Evolutionary conservation across 495 filamentous ascomycete genomes (phyloP).

Genomic region (Xylaria sp.): DNA sequence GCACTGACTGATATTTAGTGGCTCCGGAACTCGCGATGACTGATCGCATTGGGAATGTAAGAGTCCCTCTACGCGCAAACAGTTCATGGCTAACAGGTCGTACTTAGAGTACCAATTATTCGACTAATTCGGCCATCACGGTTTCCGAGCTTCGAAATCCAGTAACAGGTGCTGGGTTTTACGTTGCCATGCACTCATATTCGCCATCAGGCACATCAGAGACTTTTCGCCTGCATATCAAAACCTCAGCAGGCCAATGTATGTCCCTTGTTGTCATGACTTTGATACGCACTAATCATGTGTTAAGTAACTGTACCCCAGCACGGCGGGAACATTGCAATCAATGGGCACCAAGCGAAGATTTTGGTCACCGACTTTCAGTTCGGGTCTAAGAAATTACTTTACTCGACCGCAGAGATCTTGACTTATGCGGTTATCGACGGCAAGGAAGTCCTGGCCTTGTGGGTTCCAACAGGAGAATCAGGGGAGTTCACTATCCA

Average conservation of each 20-base stretch:
- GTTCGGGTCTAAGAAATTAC: conserved; percentile 56
- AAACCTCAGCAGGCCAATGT: conserved; percentile 60
- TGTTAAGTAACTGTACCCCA: conserved; percentile 33
- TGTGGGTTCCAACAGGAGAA: conserved; percentile 63
- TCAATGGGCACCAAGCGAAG: conserved; percentile 67
- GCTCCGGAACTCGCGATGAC: conserved; percentile 55
- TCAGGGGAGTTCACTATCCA: conserved; percentile 61
- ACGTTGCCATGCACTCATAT: conserved; percentile 59
- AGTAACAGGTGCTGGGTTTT: conserved; percentile 62
- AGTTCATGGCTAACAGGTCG: neutral
- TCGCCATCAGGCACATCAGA: conserved; percentile 55
- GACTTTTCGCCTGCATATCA: conserved; percentile 59
- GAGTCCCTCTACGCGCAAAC: neutral
- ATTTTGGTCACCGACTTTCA: conserved; percentile 66
- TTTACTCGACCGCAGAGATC: conserved; percentile 68
- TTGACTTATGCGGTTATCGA: conserved; percentile 60
- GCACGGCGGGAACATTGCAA: conserved; percentile 48
- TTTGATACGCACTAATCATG: neutral
- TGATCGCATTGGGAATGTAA: conserved; percentile 46
- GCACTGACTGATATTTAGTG: neutral
- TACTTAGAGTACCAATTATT: conserved; percentile 40
- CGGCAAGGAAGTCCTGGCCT: conserved; percentile 53
- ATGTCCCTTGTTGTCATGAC: conserved; percentile 45
- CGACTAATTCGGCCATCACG: conserved; percentile 54
- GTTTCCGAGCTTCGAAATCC: conserved; percentile 63